Conservation (phyloP, 192 early-diverging fungal species). For the Podila verticillata region DNA sequence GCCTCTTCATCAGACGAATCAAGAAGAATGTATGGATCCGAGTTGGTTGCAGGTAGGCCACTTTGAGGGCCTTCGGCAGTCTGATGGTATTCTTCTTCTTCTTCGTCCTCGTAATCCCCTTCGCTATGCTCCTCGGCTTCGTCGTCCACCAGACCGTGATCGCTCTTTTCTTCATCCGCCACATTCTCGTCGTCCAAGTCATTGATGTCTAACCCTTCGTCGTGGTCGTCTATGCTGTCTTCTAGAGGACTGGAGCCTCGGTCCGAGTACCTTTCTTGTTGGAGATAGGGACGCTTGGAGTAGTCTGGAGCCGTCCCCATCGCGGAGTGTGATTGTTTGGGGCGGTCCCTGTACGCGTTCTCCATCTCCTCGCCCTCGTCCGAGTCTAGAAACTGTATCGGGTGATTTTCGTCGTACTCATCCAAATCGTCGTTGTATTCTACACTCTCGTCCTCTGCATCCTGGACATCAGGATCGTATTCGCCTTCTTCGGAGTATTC, state of each 20-base stretch:
- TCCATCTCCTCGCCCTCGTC: neutral
- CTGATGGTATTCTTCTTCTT: neutral
- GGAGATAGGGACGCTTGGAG: too few species aligned
- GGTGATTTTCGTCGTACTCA: neutral
- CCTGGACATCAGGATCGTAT: constrained; percentile 1
- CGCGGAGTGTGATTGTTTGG: too few species aligned
- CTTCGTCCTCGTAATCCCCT: neutral
- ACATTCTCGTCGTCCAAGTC: neutral
- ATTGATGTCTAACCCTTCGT: neutral
- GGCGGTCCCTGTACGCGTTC: neutral
- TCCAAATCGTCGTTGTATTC: neutral
- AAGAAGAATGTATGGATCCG: neutral
- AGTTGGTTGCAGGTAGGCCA: neutral
- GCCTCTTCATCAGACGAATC: neutral
- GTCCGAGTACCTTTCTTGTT: too few species aligned
- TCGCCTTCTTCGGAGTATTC: neutral
- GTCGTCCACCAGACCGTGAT: neutral
- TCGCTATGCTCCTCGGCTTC: neutral
- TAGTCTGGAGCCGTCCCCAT: too few species aligned
- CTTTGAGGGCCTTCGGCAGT: neutral
- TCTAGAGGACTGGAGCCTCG: too few species aligned
- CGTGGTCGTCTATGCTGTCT: neutral
- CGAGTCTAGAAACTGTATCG: neutral
- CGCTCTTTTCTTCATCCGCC: neutral
- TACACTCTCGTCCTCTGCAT: neutral